Conservation (phyloP, 345 rosid species). For the Salix exigua region DNA sequence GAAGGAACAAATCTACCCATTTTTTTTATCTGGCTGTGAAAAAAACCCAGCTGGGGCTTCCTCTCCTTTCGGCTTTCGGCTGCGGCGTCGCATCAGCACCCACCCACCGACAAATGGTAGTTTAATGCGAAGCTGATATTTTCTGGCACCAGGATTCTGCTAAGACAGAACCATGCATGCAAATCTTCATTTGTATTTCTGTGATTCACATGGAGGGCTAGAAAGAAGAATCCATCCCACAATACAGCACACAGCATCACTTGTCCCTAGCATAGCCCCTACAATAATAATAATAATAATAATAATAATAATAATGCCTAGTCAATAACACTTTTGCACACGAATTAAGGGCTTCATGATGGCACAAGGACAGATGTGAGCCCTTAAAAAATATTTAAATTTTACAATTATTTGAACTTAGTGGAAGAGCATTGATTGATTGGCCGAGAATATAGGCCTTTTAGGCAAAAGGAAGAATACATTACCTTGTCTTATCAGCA, state of each 20-base stretch:
- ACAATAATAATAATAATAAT: too few species aligned
- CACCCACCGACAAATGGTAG: background rate
- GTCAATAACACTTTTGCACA: background rate
- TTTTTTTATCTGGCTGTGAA: background rate
- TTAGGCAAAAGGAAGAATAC: background rate
- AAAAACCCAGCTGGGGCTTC: background rate
- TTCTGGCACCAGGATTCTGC: background rate
- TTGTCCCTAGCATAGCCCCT: background rate
- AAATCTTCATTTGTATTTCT: background rate
- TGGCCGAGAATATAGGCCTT: conserved; percentile 37
- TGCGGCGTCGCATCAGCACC: background rate
- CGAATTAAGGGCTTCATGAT: conserved; percentile 14
- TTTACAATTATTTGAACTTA: background rate
- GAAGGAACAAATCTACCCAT: background rate
- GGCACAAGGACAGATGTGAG: background rate
- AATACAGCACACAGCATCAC: background rate
- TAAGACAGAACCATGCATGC: background rate
- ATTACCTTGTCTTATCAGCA: background rate
- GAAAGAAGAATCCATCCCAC: background rate
- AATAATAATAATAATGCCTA: background rate
- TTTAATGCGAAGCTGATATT: background rate
- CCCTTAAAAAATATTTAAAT: background rate
- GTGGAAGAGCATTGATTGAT: conserved; percentile 23
- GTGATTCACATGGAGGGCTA: background rate
- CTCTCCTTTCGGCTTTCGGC: background rate